These are phyloP conservation scores for Xylaria polymorpha DNA, from an alignment of 2,329 filamentous ascomycete species.

Conservation along the genomic window DNA sequence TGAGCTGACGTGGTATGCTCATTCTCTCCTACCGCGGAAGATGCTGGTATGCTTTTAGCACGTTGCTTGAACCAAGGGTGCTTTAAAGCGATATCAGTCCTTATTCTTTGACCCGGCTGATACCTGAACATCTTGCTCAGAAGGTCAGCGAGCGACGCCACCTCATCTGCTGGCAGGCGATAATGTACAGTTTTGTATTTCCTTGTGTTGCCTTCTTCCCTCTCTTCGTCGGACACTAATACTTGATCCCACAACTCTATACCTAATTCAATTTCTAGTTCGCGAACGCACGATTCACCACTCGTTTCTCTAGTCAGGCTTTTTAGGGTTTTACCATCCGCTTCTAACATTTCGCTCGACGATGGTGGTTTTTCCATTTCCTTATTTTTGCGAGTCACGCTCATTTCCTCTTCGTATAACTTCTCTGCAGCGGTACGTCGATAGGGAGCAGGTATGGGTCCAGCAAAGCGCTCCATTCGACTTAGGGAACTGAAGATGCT, in stretches of 20 bases:
- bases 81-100: background rate
- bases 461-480: conserved; percentile 28
- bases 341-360: background rate
- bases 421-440: conserved; percentile 9
- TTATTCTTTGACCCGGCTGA: conserved; percentile 2
- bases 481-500: background rate
- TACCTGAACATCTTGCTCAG: conserved; percentile 30
- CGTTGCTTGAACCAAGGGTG: conserved; percentile 31
- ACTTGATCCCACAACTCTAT: background rate
- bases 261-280: background rate
- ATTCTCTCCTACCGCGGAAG: too few relatives aligned
- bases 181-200: background rate
- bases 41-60: background rate
- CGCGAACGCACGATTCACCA: background rate
- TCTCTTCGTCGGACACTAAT: too few relatives aligned
- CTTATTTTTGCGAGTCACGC: too few relatives aligned
- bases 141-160: conserved; percentile 15
- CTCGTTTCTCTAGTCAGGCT: background rate
- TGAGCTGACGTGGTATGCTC: too few relatives aligned
- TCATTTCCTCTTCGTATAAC: background rate
- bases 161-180: conserved; percentile 21
- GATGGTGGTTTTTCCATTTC: background rate
- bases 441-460: conserved; percentile 23
- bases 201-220: background rate
- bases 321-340: background rate